phyloP scores from a whole-genome alignment of 768 basidiomycete genomes.

The Pleurotus giganteus region DNA sequence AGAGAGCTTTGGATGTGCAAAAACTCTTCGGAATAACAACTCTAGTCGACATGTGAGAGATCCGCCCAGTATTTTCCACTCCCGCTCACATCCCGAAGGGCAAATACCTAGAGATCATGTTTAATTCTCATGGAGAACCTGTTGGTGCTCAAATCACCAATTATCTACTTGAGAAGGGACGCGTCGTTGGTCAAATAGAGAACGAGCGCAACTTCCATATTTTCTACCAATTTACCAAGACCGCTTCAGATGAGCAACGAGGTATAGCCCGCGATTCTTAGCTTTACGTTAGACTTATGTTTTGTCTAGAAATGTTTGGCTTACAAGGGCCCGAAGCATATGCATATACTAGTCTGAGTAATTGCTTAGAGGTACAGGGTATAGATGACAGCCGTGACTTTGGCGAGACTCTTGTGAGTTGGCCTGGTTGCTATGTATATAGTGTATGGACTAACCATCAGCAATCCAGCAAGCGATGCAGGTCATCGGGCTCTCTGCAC shows the following conservation, averaged over 20 bases:
- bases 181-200: conserved; percentile 95
- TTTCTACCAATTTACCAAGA: conserved; percentile 99
- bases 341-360: conserved; percentile 88
- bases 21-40: conserved; percentile 98
- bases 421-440: background rate
- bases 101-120: conserved; percentile 99
- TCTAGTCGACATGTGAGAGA: conserved; percentile 93
- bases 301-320: conserved; percentile 78
- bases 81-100: conserved; percentile 53
- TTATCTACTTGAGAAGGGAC: conserved; percentile 94
- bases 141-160: conserved; percentile 98
- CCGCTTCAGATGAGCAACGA: conserved; percentile 83
- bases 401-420: conserved; percentile 78
- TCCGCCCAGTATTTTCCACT: background rate
- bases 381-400: conserved; percentile 91
- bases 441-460: conserved; percentile 7
- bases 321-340: conserved; percentile 96
- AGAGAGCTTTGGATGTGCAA: conserved; percentile 98
- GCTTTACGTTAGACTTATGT: conserved; percentile 7
- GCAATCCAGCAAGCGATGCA: conserved; percentile 82
- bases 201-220: conserved; percentile 98
- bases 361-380: conserved; percentile 86
- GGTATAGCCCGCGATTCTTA: conserved; percentile 44
- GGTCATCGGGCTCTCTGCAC: conserved; percentile 78
- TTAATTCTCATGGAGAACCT: conserved; percentile 89